A percentile compares a stretch with the other conserved stretches of the same genome.
These are phyloP conservation scores for Fistulifera pelliculosa DNA, from an alignment of 108 stramenopile species.

Conservation along the genomic window DNA sequence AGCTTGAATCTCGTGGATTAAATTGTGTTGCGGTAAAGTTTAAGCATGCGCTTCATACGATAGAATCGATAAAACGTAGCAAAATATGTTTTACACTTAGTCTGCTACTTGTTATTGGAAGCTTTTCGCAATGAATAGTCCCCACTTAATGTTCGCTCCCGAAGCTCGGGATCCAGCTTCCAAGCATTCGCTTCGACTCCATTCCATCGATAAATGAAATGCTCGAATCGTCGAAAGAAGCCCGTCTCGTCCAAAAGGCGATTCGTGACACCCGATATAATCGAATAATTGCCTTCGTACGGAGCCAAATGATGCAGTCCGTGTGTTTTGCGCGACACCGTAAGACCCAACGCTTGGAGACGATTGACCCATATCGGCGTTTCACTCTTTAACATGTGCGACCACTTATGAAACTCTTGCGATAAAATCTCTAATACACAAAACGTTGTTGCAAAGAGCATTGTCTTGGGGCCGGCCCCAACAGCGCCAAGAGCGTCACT, in stretches of 20 bases:
- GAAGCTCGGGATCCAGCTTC: conserved; percentile 72
- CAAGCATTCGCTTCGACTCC: conserved; percentile 83
- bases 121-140: conserved; percentile 32
- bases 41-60: too few relatives aligned
- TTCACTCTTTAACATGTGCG: conserved; percentile 63
- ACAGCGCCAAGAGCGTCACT: conserved; percentile 14
- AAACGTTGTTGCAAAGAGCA: conserved; percentile 60
- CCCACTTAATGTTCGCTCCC: conserved; percentile 52
- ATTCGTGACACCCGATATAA: conserved; percentile 79
- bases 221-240: conserved; percentile 80
- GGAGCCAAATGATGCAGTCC: conserved; percentile 83
- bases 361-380: conserved; percentile 38
- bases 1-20: too few relatives aligned
- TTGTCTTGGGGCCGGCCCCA: conserved; percentile 25
- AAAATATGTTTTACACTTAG: too few relatives aligned
- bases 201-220: conserved; percentile 62
- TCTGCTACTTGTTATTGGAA: background rate
- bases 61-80: too few relatives aligned
- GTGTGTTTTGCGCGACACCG: conserved; percentile 68
- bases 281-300: conserved; percentile 90
- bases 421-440: conserved; percentile 65
- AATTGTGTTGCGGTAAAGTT: too few relatives aligned
- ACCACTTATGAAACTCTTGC: conserved; percentile 89
- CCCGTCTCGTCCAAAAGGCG: conserved; percentile 57
- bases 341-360: conserved; percentile 56